Evolutionary conservation across 2,329 filamentous ascomycete species (phyloP), one percentile per base, ranked within the genome.

Genomic region (Colletotrichum graminicola): DNA sequence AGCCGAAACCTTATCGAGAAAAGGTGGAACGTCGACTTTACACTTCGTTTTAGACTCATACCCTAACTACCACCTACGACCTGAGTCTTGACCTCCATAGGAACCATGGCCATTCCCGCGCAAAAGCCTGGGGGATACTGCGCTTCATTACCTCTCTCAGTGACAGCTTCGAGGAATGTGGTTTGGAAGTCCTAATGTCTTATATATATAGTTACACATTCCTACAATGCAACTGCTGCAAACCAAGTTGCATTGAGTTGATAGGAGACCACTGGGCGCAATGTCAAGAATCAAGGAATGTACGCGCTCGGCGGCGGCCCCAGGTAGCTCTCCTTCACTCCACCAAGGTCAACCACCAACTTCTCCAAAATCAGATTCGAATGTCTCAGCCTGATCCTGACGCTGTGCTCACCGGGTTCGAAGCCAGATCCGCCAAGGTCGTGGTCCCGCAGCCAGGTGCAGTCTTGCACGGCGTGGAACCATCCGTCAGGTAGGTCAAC

Each of bases 391-490:
- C 79, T 57, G 1, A 79, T 76, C 18, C 77, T 76, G 7, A 83
- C 64, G 1, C 71, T 75, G 62, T 82, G 80, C 21, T 60, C 55
- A 0, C 81, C 81, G 21, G 69, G 59, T 0, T 51, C 43, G 0
- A 77, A 68, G 5, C n/a, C 45, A 6, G 5, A 6, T 2, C 66
- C 67, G 2, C 76, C 75, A 10, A 81, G 23, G 10, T 75, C 74
- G 26, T 81, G 79, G 21, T 79, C 82, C 62, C 82, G 84, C 6
- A 78, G 80, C 87, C 87, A 89, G 10, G 84, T 84, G 36, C 82
- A 77, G 62, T 87, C 83, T 18, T 84, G 84, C 1, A 88, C 87
- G 0, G 84, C 85, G 12, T 76, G 75, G 8, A 80, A 77, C 87
- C 87, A 89, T 8, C 82, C 82, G 0, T 82, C 82, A 1, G 87